Evolutionary conservation across 305 asterid genomes (phyloP), one percentile per base, ranked within the genome.

Genomic region (Ajuga reptans): DNA sequence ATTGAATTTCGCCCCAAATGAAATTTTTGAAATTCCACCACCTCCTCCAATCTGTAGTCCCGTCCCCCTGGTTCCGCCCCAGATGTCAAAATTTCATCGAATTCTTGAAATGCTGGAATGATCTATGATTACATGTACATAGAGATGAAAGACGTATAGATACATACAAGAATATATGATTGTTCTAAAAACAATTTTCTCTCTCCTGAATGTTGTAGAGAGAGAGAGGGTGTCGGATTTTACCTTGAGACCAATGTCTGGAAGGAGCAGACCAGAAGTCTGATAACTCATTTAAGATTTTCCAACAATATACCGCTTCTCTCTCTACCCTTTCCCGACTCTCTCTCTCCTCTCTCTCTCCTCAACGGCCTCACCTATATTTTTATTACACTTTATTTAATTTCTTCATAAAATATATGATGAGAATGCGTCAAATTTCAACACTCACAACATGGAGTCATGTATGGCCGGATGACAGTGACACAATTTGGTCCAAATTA

Each of bases 181-280:
- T 5, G 14, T 41, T 17, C 51, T 3, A 9, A 16, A 70, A 4
- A 29, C 27, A 11, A 37, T 5, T 16, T 7, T 33, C 46, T 31
- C 39, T 50, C 9, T 9, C 9, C 8, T 24, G 10, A 6, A 49
- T 21, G 11, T 41, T 45, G 29, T 43, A 27, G 31, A 55, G 39
- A 8, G 9, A 39, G 27, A 63, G 24, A 37, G 64, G 60, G 41
- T 51, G 46, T 68, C 49, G 55, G 53, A 24, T 16, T 36, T 77
- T 78, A 91, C 97, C 98, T 92, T 80, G 85, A 81, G 83, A 86
- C 74, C 72, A 83, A 89, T 75, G 82, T 85, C 87, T 76, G 87
- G 68, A 83, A 72, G 69, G 84, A 66, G 81, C 84, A 84, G 87
- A 80, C 83, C 83, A 69, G 76, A 69, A 80, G 86, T 80, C 86